Evolutionary conservation across 2,329 filamentous ascomycete genomes (phyloP), one percentile per base, ranked within the genome.

Genomic region (Mycogone perniciosa): DNA sequence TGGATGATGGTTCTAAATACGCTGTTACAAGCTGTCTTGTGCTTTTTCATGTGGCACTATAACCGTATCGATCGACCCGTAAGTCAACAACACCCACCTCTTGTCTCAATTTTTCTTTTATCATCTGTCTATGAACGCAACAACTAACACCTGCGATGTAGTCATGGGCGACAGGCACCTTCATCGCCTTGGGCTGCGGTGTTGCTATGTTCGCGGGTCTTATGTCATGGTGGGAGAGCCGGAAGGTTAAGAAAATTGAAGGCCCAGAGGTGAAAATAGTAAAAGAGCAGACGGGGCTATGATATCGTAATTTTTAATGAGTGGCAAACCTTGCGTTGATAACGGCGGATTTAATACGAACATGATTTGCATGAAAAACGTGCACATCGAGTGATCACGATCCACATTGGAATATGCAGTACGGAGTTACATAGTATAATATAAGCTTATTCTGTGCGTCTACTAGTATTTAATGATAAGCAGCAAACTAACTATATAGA

Each of bases 1-100:
- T 58, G 57, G 57, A 60, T 61, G 59, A 61, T 60, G 58, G 57
- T 60, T 2, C 13, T 51, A 29, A 61, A 61, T 44, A 61, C 59
- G 4, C 37, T 57, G 4, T 31, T 61, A 11, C 59, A 61, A 44
- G 57, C 56, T 4, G 58, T 60, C 7, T 43, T 61, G 30, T 59
- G 52, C 11, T 59, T 52, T 40, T 61, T 59, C 43, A 61, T 61
- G 58, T 61, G 59, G 59, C 52, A 53, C 2, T 61, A 60, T 43
- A 61, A 61, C 37, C 56, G 59, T 7, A 51, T 59, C 30, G 52
- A 61, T 34, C 58, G 59, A 8, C 58, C 58, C 7, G 58, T 59
- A 51, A 53, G 59, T 58, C n/a, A 43, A n/a, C 7, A 31, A 34
- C 13, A 20, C 26, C 8, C 11, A 6, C 2, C 3, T 7, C n/a